Base-by-base conservation (phyloP, 441 rosid species). In the Sinapis alba region DNA sequence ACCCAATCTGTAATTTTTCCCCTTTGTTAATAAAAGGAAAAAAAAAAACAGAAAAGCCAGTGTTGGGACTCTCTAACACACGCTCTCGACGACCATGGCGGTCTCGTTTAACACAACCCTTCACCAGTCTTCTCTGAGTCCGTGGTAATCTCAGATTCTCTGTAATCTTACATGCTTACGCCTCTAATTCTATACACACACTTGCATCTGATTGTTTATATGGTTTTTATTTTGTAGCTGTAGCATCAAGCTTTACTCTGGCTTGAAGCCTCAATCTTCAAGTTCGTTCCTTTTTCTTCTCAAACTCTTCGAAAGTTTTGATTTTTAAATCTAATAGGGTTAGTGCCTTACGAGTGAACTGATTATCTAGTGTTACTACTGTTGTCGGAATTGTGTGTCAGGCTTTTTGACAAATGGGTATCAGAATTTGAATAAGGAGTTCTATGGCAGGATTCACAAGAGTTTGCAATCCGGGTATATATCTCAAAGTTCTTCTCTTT, bases 391-490 rank as follows among this genome's bases (percentile, higher is more conserved):
- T 51, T 13, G 63, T 68, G n/a, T 38, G 26, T 24, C 16, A 91
- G 97, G 86, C 71, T 57, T 84, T 41, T 84, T 76, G 67, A 83
- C 80, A 47, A 75, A 65, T 38, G 87, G 84, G 70, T 73, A 84
- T 69, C 92, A 91, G 76, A 89, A 85, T 75, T 51, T 84, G 78
- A 88, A 73, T 27, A 89, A 87, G 74, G 92, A 94, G 68, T 87
- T 94, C 70, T 89, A 71, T 81, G 79, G 89, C 36, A 88, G 84
- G 79, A 85, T 87, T 71, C 85, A 78, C 36, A 86, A 85, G 87
- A 91, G 92, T 84, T 85, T 91, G 57, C 86, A 79, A 6, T 78
- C 83, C 82, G 75, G 97, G 98, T 92, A 84, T n/a, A 83, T 72
- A 69, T 6, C 7, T 38, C 12, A 60, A 62, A 7, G 62, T 53